A percentile compares a stretch with the other conserved stretches of the same genome.
phyloP scores from a whole-genome alignment of 208 protist species.

The Phytomonas sp. region DNA sequence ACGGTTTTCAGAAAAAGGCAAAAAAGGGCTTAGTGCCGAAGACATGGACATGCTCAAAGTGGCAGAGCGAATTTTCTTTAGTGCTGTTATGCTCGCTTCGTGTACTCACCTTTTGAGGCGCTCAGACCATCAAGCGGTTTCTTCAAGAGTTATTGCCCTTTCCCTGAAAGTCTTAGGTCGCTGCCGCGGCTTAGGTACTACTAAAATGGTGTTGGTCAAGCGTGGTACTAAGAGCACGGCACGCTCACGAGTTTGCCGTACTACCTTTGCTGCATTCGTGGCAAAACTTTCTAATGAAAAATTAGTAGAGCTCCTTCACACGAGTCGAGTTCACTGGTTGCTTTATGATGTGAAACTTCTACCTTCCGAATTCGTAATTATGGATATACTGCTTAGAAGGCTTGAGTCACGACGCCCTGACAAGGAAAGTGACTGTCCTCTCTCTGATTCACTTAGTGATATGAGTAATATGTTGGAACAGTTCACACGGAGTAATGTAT shows the following conservation, averaged over 20 bases:
- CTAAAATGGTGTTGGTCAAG: not conserved
- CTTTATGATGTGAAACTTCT: slow-evolving; percentile 2
- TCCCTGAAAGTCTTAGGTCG: not conserved
- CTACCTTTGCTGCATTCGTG: not conserved
- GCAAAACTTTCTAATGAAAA: not conserved
- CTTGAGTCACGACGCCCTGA: not conserved
- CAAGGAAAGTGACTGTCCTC: not conserved
- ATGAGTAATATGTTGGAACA: not conserved
- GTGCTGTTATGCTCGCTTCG: not conserved
- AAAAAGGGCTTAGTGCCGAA: not conserved
- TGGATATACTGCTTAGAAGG: not conserved
- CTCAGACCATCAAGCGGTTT: not conserved
- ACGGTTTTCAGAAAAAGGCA: slow-evolving; percentile 7
- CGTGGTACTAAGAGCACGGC: not conserved
- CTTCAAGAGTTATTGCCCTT: not conserved
- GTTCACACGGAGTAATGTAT: not conserved
- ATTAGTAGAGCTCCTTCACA: not conserved
- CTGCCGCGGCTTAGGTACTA: not conserved
- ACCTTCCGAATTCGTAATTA: not conserved
- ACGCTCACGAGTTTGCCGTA: not conserved
- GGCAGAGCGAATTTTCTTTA: not conserved
- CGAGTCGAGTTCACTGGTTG: not conserved
- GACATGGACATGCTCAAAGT: not conserved
- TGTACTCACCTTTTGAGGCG: not conserved
- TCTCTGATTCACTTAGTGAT: not conserved